Base-by-base conservation (phyloP, 257 asterid species). In the Solanum habrochaites region DNA sequence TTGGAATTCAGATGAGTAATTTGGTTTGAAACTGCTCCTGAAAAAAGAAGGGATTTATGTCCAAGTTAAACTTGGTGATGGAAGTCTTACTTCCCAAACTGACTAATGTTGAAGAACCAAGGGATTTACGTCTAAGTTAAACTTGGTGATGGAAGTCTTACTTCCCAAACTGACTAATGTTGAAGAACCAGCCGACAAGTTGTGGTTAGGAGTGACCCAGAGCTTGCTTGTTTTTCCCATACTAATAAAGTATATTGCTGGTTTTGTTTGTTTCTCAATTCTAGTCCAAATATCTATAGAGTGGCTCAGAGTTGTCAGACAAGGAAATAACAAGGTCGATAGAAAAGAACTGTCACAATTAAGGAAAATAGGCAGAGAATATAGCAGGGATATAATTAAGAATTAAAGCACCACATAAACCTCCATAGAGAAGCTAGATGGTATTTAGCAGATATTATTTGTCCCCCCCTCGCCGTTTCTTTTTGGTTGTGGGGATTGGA, bases 401-500 rank as follows among this genome's bases (percentile, higher is more conserved):
- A 62, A 64, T n/a, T 64, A 64, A 64, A 25, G 71, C 71, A 25
- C 4, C 71, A 25, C 71, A 25, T 25, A 25, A 64, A 25, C 18
- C 18, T 64, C 18, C 31, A 64, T 25, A 11, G 23, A 52, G 62
- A 27, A 64, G 71, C 35, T 64, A 62, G 8, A 64, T 13, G 4
- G 32, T 25, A 64, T 25, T 64, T 4, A 56, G 71, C 71, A 64
- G 71, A 64, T 64, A 64, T 64, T 64, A 64, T 25, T 64, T 64
- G 71, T 74, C 72, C 88, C 97, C 98, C 72, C 88, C 97, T 97
- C 52, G 95, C 92, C 2, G 35, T 11, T n/a, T 25, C 18, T 12
- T 64, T 25, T 25, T 64, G 71, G 32, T 64, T 64, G 32, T 64
- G 18, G 27, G 18, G 35, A 8, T 12, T 35, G 4, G 71, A 29